Evolutionary conservation across 352 stramenopile genomes (phyloP), one percentile per base, ranked within the genome.

Genomic region (Globisporangium middletonii): DNA sequence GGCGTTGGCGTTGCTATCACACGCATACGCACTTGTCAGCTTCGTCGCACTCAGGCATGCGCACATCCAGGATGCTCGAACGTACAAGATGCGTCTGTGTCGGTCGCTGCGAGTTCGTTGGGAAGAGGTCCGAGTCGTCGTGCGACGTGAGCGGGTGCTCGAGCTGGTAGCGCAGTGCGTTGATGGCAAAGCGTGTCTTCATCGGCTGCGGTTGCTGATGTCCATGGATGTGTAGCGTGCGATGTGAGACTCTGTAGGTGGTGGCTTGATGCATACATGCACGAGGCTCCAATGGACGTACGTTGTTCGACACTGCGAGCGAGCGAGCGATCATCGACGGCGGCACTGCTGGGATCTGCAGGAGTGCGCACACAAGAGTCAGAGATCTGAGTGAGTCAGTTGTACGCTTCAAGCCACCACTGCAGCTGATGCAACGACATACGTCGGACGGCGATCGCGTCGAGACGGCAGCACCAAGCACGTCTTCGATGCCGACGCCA

Each of bases 141-240:
- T 91, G 83, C 1, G 83, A 87, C 33, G 80, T 93, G 16, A 93
- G 63, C 0, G 83, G 83, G 50, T 93, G 79, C n/a, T 84, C 65
- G 11, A 93, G 63, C 43, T 93, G 79, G 45, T 91, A 89, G 0
- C 78, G 79, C 38, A 90, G 71, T 44, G 80, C 80, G 26, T 90
- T 90, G 54, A 86, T 71, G 7, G 78, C 80, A 30, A 75, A 79
- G 26, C 65, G 64, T 11, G 77, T 73, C 43, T 88, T 84, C 54
- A 87, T 59, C 5, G 66, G 59, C 50, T 27, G 50, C 27, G 50
- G 18, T 35, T 55, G 19, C 50, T 35, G 28, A 26, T 4, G 33
- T 38, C 33, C 33, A 38, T 62, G 23, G 27, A 65, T 57, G 4
- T 23, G 46, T 23, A 51, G 7, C n/a, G 23, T 6, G n/a, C 15